Conservation (phyloP, 768 basidiomycete genomes). For the Gyrodon lividus region DNA sequence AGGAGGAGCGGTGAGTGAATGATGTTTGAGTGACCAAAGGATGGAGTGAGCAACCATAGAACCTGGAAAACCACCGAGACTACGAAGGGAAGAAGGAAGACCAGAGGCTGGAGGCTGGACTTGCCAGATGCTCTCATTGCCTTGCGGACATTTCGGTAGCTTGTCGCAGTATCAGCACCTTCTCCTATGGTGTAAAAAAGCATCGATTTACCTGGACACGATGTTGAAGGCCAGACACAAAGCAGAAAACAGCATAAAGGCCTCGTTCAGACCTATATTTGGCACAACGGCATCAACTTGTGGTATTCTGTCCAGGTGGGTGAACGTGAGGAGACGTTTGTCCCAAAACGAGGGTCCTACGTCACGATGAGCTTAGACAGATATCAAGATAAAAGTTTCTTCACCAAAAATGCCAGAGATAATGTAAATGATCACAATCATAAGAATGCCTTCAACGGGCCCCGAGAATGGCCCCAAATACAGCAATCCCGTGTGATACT, state of each 20-base stretch:
- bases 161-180: constrained; percentile 26
- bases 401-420: constrained; percentile 75
- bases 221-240: constrained; percentile 80
- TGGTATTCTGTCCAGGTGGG: constrained; percentile 52
- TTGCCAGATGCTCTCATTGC: constrained; percentile 45
- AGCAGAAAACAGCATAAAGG: constrained; percentile 81
- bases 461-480: constrained; percentile 94
- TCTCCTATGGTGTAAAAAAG: not conserved
- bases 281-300: constrained; percentile 50
- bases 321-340: constrained; percentile 58
- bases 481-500: constrained; percentile 89
- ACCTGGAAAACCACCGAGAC: constrained; percentile 69
- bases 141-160: constrained; percentile 80
- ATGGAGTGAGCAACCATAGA: constrained; percentile 76
- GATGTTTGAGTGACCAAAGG: constrained; percentile 59
- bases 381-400: constrained; percentile 13
- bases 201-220: constrained; percentile 48
- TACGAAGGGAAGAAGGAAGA: constrained; percentile 79
- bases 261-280: constrained; percentile 75
- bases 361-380: not conserved
- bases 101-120: constrained; percentile 54
- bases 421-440: constrained; percentile 75
- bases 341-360: constrained; percentile 84
- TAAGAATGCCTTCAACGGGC: constrained; percentile 92
- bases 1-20: constrained; percentile 76